These are phyloP conservation scores for Skeletonema costatum DNA, from an alignment of 108 stramenopile genomes.

Conservation along the genomic window DNA sequence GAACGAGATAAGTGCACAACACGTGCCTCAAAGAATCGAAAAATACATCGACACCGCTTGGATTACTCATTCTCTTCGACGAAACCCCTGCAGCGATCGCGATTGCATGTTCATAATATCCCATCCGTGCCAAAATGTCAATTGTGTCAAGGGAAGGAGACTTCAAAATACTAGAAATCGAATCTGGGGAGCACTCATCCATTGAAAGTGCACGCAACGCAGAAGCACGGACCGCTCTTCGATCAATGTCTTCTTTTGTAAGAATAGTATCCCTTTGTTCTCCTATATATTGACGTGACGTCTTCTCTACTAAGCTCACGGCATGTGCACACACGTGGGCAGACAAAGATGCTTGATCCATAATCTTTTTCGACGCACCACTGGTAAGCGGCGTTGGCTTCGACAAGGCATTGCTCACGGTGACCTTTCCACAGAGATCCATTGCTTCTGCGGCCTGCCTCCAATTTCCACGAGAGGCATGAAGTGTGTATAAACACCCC, in stretches of 20 bases:
- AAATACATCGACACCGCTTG: constrained; percentile 62
- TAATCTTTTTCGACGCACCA: constrained; percentile 40
- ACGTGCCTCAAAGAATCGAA: constrained; percentile 60
- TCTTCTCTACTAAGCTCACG: constrained; percentile 53
- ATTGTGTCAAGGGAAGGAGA: constrained; percentile 37
- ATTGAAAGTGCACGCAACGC: constrained; percentile 56
- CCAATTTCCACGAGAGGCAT: constrained; percentile 81
- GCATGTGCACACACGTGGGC: constrained; percentile 56
- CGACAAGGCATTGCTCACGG: constrained; percentile 6
- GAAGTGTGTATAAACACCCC: constrained; percentile 77
- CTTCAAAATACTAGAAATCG: constrained; percentile 34
- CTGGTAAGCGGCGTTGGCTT: constrained; percentile 23
- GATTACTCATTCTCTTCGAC: constrained; percentile 36
- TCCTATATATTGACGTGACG: constrained; percentile 24
- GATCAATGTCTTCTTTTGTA: constrained; percentile 51
- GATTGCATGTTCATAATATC: constrained; percentile 72
- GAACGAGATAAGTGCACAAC: constrained; percentile 61
- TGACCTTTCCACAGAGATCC: constrained; percentile 61
- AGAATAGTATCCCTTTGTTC: constrained; percentile 43
- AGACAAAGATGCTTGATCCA: constrained; percentile 64
- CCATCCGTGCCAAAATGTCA: constrained; percentile 60
- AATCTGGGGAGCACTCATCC: constrained; percentile 56
- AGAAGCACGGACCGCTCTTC: constrained; percentile 57
- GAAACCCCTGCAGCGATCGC: constrained; percentile 50
- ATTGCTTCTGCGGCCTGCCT: constrained; percentile 74